Conservation (phyloP, 164 flowering plant species). For the Kalanchoe fedtschenkoi region DNA sequence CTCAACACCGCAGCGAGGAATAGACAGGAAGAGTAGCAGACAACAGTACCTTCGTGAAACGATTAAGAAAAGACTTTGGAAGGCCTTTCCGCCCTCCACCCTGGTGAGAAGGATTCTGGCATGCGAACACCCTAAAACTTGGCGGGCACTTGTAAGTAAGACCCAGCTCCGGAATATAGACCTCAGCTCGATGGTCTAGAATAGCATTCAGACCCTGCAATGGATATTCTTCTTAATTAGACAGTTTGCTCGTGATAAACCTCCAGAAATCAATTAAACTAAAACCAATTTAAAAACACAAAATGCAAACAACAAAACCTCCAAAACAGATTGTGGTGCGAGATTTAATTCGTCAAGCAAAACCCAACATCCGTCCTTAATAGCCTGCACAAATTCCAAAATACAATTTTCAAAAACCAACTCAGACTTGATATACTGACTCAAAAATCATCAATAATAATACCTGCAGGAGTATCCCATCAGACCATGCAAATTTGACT, state of each 20-base stretch:
- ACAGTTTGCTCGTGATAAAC: not conserved
- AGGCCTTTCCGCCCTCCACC: slow-evolving; percentile 99
- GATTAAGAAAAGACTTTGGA: slow-evolving; percentile 92
- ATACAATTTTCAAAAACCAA: not conserved
- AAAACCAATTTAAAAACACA: not conserved
- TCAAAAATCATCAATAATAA: not conserved
- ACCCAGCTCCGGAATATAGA: slow-evolving; percentile 89
- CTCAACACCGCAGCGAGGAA: not conserved
- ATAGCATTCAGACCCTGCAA: slow-evolving; percentile 89
- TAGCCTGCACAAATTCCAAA: slow-evolving; percentile 40
- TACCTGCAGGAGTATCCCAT: slow-evolving; percentile 95
- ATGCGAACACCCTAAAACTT: slow-evolving; percentile 88
- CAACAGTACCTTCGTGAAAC: slow-evolving; percentile 72
- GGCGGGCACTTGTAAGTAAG: slow-evolving; percentile 63
- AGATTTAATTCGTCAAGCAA: slow-evolving; percentile 95
- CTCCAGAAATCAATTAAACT: not conserved
- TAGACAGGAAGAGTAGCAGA: not conserved
- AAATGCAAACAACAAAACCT: slow-evolving; percentile 27
- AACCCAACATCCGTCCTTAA: slow-evolving; percentile 89
- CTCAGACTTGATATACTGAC: not conserved
- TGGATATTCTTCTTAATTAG: not conserved
- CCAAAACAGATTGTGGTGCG: slow-evolving; percentile 96
- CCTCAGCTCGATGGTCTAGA: slow-evolving; percentile 93
- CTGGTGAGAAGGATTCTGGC: slow-evolving; percentile 92
- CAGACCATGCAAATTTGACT: slow-evolving; percentile 96